Evolutionary conservation across 1,284 basidiomycete genomes (phyloP), one percentile per base, ranked within the genome.

Genomic region (Ustilago esculenta): DNA sequence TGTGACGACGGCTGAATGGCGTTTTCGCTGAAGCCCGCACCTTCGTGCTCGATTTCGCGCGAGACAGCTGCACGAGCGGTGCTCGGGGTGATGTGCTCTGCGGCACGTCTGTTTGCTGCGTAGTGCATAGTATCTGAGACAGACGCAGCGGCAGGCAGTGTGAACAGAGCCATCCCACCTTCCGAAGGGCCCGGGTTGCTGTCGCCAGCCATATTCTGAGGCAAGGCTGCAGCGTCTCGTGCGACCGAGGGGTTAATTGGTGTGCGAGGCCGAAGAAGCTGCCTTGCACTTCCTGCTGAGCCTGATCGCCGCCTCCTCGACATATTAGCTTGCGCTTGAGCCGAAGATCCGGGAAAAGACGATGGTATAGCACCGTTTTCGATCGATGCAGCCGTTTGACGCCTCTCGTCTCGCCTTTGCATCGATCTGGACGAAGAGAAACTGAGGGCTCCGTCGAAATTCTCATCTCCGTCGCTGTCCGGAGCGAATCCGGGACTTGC

Each of bases 391-490:
- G 49, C 32, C 2, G 43, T 44, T n/a, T 68, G 48, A 14, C 52
- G 47, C 18, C 59, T 36, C 23, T 64, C 66, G 14, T 69, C 47
- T 9, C 66, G 46, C 34, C 55, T 49, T 41, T 64, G 66, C 35
- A 52, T 55, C 1, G 59, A 64, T 9, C 59, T 37, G 37, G 66
- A 43, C 2, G 65, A 63, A 2, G 66, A 69, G 32, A 69, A 69
- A 21, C 59, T 58, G 8, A 69, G 29, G 1, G 49, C 52, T 5
- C 47, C 52, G n/a, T 63, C 46, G 8, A 43, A 5, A 7, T 69
- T 55, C 15, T 69, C 59, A 25, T 63, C 66, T 3, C 59, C 50
- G 23, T 69, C 66, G 24, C 66, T 69, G 51, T 69, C 66, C 15
- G 66, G 55, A 21, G 66, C 48, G 20, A 69, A 47, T 0, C 58